Percentiles rank a stretch among this genome's conserved stretches.
These are phyloP conservation scores for Nicotiana obtusifolia DNA, from an alignment of 257 asterid species.

Conservation along the genomic window DNA sequence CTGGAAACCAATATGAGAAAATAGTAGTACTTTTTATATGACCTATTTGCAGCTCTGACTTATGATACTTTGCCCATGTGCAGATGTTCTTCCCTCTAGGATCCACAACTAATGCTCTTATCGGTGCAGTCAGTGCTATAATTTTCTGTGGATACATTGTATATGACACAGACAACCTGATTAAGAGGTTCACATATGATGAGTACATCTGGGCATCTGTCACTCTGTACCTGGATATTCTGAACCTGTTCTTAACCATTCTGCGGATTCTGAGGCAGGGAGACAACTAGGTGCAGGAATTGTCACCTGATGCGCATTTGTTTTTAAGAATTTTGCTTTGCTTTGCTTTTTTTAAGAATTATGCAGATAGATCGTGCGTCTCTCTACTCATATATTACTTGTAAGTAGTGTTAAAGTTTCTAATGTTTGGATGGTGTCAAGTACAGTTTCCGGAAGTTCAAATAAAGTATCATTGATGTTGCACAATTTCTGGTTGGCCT, in stretches of 20 bases:
- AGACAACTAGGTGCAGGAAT: conserved; percentile 42
- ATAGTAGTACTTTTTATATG: background rate
- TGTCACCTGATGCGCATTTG: background rate
- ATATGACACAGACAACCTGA: conserved; percentile 85
- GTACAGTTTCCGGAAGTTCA: background rate
- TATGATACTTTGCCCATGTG: conserved; percentile 8
- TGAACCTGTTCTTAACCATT: conserved; percentile 93
- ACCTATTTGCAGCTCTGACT: background rate
- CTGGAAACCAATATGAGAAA: background rate
- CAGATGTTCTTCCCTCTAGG: conserved; percentile 91
- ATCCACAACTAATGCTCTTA: conserved; percentile 58
- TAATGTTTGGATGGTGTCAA: conserved; percentile 9
- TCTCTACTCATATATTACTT: background rate
- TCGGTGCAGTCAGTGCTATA: conserved; percentile 80
- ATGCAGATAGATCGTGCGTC: background rate
- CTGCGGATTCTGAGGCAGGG: conserved; percentile 80
- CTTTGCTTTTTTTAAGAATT: background rate
- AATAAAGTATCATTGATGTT: background rate
- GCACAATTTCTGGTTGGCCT: background rate
- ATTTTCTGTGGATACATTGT: conserved; percentile 86
- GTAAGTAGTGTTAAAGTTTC: background rate
- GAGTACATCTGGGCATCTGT: conserved; percentile 99
- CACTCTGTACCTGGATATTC: conserved; percentile 83
- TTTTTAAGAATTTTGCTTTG: background rate
- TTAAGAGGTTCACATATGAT: conserved; percentile 92